Evolutionary conservation across 1,284 basidiomycete species (phyloP).

Genomic region (Trichosporon inkin): DNA sequence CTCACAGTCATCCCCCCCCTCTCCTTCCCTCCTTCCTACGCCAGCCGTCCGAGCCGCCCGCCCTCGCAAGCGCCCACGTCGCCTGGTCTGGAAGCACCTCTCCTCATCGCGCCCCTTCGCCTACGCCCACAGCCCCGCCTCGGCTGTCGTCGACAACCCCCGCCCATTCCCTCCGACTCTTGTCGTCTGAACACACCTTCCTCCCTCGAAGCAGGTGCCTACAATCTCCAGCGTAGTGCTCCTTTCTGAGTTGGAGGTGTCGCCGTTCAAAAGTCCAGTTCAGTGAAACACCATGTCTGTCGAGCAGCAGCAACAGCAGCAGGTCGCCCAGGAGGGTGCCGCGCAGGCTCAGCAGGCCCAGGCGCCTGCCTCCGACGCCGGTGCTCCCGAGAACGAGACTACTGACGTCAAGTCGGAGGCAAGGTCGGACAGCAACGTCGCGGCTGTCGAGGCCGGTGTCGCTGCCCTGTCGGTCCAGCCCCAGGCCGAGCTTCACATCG

Average conservation of each 20-base stretch:
- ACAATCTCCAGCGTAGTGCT: not conserved
- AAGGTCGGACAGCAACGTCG: slow-evolving; percentile 4
- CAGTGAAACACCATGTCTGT: slow-evolving; percentile 3
- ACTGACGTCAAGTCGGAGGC: slow-evolving; percentile 7
- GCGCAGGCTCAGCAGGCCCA: slow-evolving; percentile 7
- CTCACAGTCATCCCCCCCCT: slow-evolving; percentile 1
- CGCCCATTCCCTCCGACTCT: not conserved
- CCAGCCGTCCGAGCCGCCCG: slow-evolving; percentile 2
- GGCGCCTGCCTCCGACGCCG: not conserved
- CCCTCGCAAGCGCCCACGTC: not conserved
- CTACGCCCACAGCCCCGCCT: slow-evolving; percentile 1
- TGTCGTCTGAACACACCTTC: not conserved
- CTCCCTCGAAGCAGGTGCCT: not conserved
- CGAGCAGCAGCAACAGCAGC: slow-evolving; percentile 12
- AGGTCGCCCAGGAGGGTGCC: not conserved
- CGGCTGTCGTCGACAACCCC: not conserved
- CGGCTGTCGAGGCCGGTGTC: slow-evolving; percentile 17
- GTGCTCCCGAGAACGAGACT: not conserved
- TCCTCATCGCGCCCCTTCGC: not conserved
- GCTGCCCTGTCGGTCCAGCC: slow-evolving; percentile 18
- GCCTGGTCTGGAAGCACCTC: slow-evolving; percentile 7
- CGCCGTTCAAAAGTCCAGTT: slow-evolving; percentile 12
- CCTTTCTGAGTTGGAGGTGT: slow-evolving; percentile 6
- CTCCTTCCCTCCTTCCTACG: not conserved
- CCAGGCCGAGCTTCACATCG: slow-evolving; percentile 35